Percentiles rank a stretch among this genome's conserved stretches.
These are phyloP conservation scores for Ogataea hybrid DNA, from an alignment of 1,139 yeast genomes.

Conservation along the genomic window DNA sequence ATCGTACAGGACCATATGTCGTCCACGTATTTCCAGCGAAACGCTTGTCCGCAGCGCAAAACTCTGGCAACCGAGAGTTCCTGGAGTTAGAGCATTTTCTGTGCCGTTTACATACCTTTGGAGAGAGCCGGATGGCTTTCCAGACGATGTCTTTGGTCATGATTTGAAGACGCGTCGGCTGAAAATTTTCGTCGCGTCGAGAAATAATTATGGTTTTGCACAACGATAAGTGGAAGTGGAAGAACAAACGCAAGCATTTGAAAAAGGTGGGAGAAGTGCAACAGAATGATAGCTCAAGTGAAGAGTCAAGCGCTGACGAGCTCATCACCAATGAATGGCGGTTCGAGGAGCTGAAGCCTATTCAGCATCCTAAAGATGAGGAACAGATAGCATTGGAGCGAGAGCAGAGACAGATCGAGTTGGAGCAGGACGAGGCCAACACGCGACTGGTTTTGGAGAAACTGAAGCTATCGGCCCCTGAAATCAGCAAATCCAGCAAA, in stretches of 20 bases:
- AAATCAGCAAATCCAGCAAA: slow-evolving; percentile 5
- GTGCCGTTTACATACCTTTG: slow-evolving; percentile 17
- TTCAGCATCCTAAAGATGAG: slow-evolving; percentile 25
- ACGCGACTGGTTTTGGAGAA: slow-evolving; percentile 16
- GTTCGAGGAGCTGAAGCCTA: slow-evolving; percentile 20
- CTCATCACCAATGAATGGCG: slow-evolving; percentile 24
- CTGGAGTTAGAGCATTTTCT: slow-evolving; percentile 12
- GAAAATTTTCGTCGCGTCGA: slow-evolving; percentile 6
- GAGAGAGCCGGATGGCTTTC: slow-evolving; percentile 23
- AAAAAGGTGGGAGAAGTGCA: slow-evolving; percentile 19
- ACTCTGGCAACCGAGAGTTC: slow-evolving; percentile 70
- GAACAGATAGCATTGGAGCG: slow-evolving; percentile 19
- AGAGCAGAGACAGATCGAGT: slow-evolving; percentile 10
- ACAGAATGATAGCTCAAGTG: not conserved
- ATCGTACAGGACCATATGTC: slow-evolving; percentile 61
- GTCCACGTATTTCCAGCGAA: slow-evolving; percentile 63
- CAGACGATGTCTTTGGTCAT: slow-evolving; percentile 26
- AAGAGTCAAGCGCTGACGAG: slow-evolving; percentile 3
- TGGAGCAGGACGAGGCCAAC: slow-evolving; percentile 13
- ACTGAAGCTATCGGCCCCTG: slow-evolving; percentile 8
- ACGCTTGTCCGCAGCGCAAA: slow-evolving; percentile 86
- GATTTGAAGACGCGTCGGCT: slow-evolving; percentile 6
- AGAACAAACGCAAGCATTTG: slow-evolving; percentile 30
- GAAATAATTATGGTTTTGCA: slow-evolving; percentile 32
- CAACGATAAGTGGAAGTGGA: slow-evolving; percentile 36